Base-by-base conservation (phyloP, 2,329 filamentous ascomycete species). In the Arthrobotrys pseudoclavata region DNA sequence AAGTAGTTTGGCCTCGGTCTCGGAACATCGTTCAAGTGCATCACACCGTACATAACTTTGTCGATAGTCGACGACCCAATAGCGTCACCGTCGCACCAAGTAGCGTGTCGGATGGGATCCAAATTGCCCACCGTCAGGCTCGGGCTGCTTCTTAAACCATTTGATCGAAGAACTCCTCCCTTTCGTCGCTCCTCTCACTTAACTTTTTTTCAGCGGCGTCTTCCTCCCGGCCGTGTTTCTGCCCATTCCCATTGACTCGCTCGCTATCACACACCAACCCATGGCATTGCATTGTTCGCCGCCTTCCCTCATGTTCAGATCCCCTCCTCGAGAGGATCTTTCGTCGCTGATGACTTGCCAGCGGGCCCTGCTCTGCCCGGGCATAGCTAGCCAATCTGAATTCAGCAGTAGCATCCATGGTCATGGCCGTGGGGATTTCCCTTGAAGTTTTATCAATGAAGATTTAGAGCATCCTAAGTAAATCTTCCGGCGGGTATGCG, bases 101-200 rank as follows among this genome's bases (percentile, higher is more conserved):
- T 55, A 68, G 53, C 53, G 62, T 68, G 34, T 68, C 63, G 48
- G 48, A 64, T 42, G 55, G 48, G 45, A 64, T 15, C 53, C 52
- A 64, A 45, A n/a, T 50, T n/a, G 37, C 45, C 63, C 48, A 45
- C 47, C 29, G 55, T 69, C 48, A 31, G 66, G 34, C 45, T 76
- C 66, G 66, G 70, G 57, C 72, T 64, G 57, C 64, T 64, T 66
- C 53, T 66, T 57, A 69, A 76, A 64, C 50, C 60, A 40, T 66
- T 76, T 66, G 20, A 52, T 76, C 66, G 72, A 69, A 76, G 72
- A 76, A 76, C 72, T 76, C 72, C 72, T 76, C 72, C 72, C 55
- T 60, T 60, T 60, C 55, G 42, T 76, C 47, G 71, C 50, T 67
- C 53, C 57, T 62, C 64, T 62, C 55, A 50, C 55, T 66, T 69